These are phyloP conservation scores for Boletus insuetus DNA, from an alignment of 768 basidiomycete species.

Conservation along the genomic window DNA sequence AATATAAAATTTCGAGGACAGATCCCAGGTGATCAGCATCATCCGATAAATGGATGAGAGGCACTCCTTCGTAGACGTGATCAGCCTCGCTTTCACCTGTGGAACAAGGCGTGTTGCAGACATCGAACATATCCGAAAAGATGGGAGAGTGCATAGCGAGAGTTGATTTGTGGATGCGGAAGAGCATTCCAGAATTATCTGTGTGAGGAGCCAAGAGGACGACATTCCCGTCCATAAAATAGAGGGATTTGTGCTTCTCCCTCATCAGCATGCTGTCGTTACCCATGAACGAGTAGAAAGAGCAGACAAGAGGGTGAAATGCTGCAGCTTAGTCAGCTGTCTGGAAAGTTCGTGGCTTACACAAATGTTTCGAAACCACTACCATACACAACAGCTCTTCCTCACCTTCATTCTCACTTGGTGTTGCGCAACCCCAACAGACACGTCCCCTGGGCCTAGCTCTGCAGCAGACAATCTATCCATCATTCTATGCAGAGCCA, in stretches of 20 bases:
- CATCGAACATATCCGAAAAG: conserved; percentile 5
- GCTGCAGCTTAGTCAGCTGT: no score
- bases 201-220: not conserved
- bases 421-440: conserved; percentile 45
- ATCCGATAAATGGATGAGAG: conserved; percentile 7
- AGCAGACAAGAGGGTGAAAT: no score
- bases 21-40: conserved; percentile 6
- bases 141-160: conserved; percentile 7
- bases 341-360: no score
- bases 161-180: conserved; percentile 13
- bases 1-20: conserved; percentile 10
- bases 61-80: conserved; percentile 7
- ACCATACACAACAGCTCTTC: conserved; percentile 20
- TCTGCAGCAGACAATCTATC: conserved; percentile 39
- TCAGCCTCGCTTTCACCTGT: not conserved
- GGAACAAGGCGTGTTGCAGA: not conserved
- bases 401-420: conserved; percentile 34
- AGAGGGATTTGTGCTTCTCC: conserved; percentile 8
- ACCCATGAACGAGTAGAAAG: no score
- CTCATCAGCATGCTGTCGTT: no score
- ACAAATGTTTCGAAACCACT: not conserved
- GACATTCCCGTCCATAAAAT: conserved; percentile 8
- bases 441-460: conserved; percentile 29
- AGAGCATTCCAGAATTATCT: not conserved
- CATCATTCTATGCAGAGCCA: conserved; percentile 24